Percentiles rank a stretch among this genome's conserved stretches.
phyloP scores from a whole-genome alignment of 495 filamentous ascomycete species.

The Glonium stellatum region DNA sequence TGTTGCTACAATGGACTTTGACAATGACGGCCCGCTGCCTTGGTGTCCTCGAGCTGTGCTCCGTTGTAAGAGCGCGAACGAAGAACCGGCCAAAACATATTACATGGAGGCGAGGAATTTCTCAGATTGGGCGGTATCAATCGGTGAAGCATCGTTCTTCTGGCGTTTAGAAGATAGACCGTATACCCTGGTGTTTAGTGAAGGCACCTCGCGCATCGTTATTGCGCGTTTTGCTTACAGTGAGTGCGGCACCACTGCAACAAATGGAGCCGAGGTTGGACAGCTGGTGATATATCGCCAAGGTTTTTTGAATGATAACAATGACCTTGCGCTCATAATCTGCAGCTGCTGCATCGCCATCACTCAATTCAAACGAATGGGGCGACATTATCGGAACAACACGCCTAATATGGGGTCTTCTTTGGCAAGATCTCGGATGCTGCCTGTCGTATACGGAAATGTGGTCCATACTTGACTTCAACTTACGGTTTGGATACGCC shows the following conservation, averaged over 20 bases:
- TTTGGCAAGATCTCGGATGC: not conserved
- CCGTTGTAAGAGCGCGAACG: not conserved
- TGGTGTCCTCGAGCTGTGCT: slow-evolving; percentile 23
- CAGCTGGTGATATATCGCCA: slow-evolving; percentile 18
- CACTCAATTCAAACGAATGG: slow-evolving; percentile 22
- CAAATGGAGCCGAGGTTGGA: slow-evolving; percentile 22
- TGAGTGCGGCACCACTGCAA: slow-evolving; percentile 11
- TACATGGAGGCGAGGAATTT: slow-evolving; percentile 24
- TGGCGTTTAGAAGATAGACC: slow-evolving; percentile 16
- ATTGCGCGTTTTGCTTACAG: slow-evolving; percentile 26
- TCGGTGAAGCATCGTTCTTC: slow-evolving; percentile 7
- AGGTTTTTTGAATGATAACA: slow-evolving; percentile 5
- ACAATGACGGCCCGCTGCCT: slow-evolving; percentile 22
- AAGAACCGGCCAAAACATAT: not conserved
- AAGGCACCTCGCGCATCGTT: slow-evolving; percentile 6
- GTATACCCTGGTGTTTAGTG: slow-evolving; percentile 6
- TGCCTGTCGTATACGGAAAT: too few species aligned
- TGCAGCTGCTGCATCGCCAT: slow-evolving; percentile 16
- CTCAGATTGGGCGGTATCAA: slow-evolving; percentile 12
- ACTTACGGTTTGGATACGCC: too few species aligned
- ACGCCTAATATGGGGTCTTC: not conserved
- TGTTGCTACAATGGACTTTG: slow-evolving; percentile 14
- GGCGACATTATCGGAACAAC: slow-evolving; percentile 18
- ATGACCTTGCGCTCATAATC: slow-evolving; percentile 19
- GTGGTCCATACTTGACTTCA: too few species aligned